phyloP scores from a whole-genome alignment of 352 stramenopile genomes.

The Globisporangium canariense region DNA sequence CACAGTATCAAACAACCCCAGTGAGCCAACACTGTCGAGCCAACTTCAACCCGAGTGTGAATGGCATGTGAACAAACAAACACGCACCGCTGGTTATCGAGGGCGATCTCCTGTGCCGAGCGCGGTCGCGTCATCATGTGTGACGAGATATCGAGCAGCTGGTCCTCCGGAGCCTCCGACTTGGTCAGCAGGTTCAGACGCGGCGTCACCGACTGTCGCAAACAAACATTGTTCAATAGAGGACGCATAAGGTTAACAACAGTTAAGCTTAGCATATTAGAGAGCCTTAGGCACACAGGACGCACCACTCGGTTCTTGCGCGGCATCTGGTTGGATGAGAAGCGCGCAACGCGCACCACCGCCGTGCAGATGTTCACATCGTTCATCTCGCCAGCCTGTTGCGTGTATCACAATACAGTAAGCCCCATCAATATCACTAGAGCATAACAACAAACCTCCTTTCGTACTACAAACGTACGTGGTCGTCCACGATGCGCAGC shows the following conservation, averaged over 20 bases:
- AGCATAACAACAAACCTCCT: too few relatives aligned
- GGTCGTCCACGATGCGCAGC: slow-evolving; percentile 57
- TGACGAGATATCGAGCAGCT: slow-evolving; percentile 46
- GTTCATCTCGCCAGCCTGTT: slow-evolving; percentile 47
- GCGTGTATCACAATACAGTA: slow-evolving; percentile 5
- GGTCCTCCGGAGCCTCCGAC: slow-evolving; percentile 68
- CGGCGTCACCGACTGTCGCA: slow-evolving; percentile 11
- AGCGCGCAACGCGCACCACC: slow-evolving; percentile 42
- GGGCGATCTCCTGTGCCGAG: slow-evolving; percentile 27
- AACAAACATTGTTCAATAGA: not conserved
- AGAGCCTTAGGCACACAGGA: not conserved
- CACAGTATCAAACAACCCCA: not conserved
- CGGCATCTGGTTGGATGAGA: slow-evolving; percentile 22
- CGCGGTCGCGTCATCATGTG: slow-evolving; percentile 30
- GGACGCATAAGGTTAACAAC: not conserved
- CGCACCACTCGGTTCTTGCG: slow-evolving; percentile 35
- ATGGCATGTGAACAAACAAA: not conserved
- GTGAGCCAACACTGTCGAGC: not conserved
- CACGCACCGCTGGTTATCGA: slow-evolving; percentile 44
- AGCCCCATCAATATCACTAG: not conserved
- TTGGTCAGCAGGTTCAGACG: slow-evolving; percentile 23
- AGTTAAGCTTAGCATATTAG: too few relatives aligned
- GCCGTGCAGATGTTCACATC: slow-evolving; percentile 64
- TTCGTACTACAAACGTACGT: slow-evolving; percentile 27
- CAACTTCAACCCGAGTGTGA: not conserved